Base-by-base conservation (phyloP, 148 eudicot species). In the Rhododendron molle region DNA sequence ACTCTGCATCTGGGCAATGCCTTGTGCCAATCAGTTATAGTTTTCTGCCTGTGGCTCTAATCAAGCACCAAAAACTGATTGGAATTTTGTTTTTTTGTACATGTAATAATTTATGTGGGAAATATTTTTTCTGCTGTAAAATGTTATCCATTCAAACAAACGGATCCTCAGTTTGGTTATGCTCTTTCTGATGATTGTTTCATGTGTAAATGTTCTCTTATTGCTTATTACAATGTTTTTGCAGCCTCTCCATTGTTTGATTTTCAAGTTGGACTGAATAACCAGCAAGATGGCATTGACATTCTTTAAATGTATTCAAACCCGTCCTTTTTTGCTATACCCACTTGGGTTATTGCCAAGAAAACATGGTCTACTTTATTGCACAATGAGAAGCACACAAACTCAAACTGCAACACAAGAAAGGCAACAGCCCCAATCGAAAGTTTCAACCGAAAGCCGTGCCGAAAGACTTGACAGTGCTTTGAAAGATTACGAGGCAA, bases 401-500 rank as follows among this genome's bases (percentile, higher is more conserved):
- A 88, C 93, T 23, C 95, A 91, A 86, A 87, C 89, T 52, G 88
- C 85, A 52, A 87, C 89, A 28, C 90, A 91, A 62, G 94, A 92
- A 87, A 92, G 92, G 87, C 87, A 91, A 88, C 91, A 88, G 40
- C 40, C 90, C 49, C 88, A 88, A 34, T 26, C 88, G 36, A 94
- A 88, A 81, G 87, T 85, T 15, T 78, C 92, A 36, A 72, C 88
- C 12, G 89, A 92, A 32, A 85, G 72, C 52, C 92, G 84, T 36
- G 86, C 93, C 5, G 90, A 80, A 74, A 86, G 80, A 81, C 86
- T 91, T 80, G 93, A 92, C 11, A 88, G 88, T 77, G 50, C 90
- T 18, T 82, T 89, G 89, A 92, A 92, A 85, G 91, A 93, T 84
- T 97, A 89, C 79, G 98, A 97, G 85, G 92, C 98, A 83, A 65